Conservation (phyloP, 768 basidiomycete species). For the Pleurotus djamor region DNA sequence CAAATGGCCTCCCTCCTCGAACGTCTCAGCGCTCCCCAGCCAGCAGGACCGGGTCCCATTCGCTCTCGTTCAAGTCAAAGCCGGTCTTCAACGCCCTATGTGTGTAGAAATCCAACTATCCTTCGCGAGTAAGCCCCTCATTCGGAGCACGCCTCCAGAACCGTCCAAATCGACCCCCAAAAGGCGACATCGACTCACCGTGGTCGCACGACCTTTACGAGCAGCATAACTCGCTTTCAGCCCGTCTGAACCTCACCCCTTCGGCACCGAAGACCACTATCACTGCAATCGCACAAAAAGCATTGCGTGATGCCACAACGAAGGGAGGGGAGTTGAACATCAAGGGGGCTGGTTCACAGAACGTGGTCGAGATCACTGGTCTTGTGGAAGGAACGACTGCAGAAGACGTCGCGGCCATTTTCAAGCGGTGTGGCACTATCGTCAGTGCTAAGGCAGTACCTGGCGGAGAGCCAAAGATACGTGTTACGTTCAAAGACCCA, state of each 20-base stretch:
- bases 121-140: conserved; percentile 16
- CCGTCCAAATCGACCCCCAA: conserved; percentile 54
- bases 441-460: conserved; percentile 39
- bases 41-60: conserved; percentile 40
- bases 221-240: conserved; percentile 55
- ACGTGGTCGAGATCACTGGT: conserved; percentile 74
- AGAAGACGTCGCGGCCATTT: conserved; percentile 84
- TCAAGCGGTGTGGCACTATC: conserved; percentile 75
- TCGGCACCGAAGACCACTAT: conserved; percentile 45
- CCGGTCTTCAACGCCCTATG: conserved; percentile 50
- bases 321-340: conserved; percentile 44
- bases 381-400: conserved; percentile 75
- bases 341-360: conserved; percentile 61
- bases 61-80: conserved; percentile 36
- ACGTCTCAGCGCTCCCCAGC: conserved; percentile 44
- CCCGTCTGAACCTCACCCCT: conserved; percentile 49
- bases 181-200: conserved; percentile 60
- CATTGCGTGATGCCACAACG: conserved; percentile 58
- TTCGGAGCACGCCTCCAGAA: conserved; percentile 30
- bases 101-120: conserved; percentile 30
- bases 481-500: conserved; percentile 69
- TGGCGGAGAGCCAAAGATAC: conserved; percentile 49
- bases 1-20: conserved; percentile 59
- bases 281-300: conserved; percentile 49
- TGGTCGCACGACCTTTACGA: conserved; percentile 79